phyloP scores from a whole-genome alignment of 257 asterid species.

The Solanum gracilifrons region DNA sequence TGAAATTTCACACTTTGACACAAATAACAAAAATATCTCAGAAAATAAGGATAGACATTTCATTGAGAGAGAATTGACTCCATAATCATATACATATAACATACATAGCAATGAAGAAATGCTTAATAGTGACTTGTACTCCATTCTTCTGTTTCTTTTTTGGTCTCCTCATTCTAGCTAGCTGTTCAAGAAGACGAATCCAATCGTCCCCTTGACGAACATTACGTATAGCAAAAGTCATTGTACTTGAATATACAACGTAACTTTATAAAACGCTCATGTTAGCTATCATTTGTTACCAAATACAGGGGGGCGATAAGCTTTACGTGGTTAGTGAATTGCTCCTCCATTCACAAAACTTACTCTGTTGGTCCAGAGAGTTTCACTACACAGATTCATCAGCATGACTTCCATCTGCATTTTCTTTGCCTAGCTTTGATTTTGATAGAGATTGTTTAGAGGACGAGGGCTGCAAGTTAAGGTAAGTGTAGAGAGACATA shows the following conservation, averaged over 20 bases:
- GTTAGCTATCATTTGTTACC: background rate
- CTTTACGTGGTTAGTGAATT: background rate
- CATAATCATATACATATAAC: background rate
- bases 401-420: constrained; percentile 38
- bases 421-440: constrained; percentile 75
- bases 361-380: background rate
- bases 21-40: background rate
- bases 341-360: background rate
- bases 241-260: background rate
- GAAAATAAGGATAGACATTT: background rate
- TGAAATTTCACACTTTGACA: background rate
- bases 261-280: background rate
- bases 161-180: background rate
- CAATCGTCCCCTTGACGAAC: background rate
- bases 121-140: background rate
- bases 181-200: background rate
- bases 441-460: constrained; percentile 51
- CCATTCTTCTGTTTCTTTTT: background rate
- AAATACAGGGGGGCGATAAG: background rate
- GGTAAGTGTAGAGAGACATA: constrained; percentile 82
- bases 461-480: constrained; percentile 60
- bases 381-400: constrained; percentile 42
- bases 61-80: background rate
- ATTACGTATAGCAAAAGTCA: background rate
- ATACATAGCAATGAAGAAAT: background rate